Evolutionary conservation across 257 asterid species (phyloP), one percentile per base, ranked within the genome.

Genomic region (Sherardia arvensis): DNA sequence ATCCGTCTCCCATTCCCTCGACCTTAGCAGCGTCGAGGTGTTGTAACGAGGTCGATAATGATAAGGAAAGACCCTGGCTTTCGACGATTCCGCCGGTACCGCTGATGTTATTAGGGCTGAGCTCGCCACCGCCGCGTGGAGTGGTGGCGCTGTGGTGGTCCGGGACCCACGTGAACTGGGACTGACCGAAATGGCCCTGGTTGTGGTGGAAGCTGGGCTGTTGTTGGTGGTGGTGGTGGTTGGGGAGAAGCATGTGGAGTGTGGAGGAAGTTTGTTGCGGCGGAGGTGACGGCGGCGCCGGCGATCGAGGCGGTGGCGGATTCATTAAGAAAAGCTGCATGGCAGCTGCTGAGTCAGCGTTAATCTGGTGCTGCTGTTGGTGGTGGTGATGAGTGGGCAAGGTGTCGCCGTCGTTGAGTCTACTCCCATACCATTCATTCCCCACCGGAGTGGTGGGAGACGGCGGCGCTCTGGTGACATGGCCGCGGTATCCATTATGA

Each of bases 291-390:
- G 47, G 47, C 90, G 80, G 86, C n/a, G 25, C 96, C 69, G 90
- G 86, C 36, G 94, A 82, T 70, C 83, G 68, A 53, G 78, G 86
- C 51, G 73, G 84, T 66, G 80, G 91, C 1, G 96, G 90, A 67
- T 91, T 91, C 95, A 85, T 86, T 17, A 83, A 78, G 53, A 91
- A 91, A 71, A 91, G 98, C 77, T 91, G 96, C 98, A 91, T 91
- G 98, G 95, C 95, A 10, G 87, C 87, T 3, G 94, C 88, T 32
- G 87, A 79, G 67, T 83, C 91, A 0, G 79, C 82, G 71, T 80
- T 79, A 59, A 83, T 76, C 66, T 82, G 68, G 55, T 53, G 70
- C 3, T 49, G 68, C n/a, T 51, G 69, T 4, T 67, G 65, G 27
- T 53, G 69, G 18, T 60, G 18, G 28, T 56, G 69, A 22, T 33